Conservation (phyloP, 1,284 basidiomycete species). For the Ceratobasidium papillatum region DNA sequence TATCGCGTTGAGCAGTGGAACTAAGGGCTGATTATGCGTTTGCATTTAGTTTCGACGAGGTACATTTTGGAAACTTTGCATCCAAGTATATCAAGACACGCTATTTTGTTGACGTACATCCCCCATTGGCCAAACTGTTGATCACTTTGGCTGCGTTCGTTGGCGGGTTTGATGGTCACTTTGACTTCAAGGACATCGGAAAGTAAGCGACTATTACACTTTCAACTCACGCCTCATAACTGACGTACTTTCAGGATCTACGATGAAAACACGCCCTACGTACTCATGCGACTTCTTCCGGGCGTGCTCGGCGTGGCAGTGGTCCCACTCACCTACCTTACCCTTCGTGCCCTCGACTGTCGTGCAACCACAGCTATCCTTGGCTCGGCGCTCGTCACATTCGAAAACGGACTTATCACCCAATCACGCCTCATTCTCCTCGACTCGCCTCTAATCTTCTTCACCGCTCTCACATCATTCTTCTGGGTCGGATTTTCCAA, state of each 20-base stretch:
- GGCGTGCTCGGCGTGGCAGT: slow-evolving; percentile 90
- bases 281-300: slow-evolving; percentile 94
- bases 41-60: slow-evolving; percentile 85
- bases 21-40: slow-evolving; percentile 7
- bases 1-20: not conserved
- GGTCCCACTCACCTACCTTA: slow-evolving; percentile 92
- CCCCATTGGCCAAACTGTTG: slow-evolving; percentile 94
- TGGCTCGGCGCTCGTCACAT: slow-evolving; percentile 89
- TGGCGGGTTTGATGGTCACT: slow-evolving; percentile 91
- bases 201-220: slow-evolving; percentile 66
- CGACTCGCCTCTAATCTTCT: slow-evolving; percentile 97
- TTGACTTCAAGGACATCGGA: slow-evolving; percentile 97
- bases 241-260: slow-evolving; percentile 66
- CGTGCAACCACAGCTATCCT: slow-evolving; percentile 90
- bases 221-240: not conserved
- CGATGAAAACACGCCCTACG: slow-evolving; percentile 85
- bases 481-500: slow-evolving; percentile 92
- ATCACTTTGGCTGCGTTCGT: slow-evolving; percentile 91
- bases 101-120: slow-evolving; percentile 97
- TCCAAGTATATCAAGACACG: slow-evolving; percentile 89
- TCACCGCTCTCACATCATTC: slow-evolving; percentile 90
- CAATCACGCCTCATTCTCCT: slow-evolving; percentile 97
- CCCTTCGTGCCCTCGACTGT: slow-evolving; percentile 90
- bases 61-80: slow-evolving; percentile 96
- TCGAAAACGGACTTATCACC: slow-evolving; percentile 95